Percentiles rank a stretch among this genome's conserved stretches.
phyloP scores from a whole-genome alignment of 495 filamentous ascomycete species.

The Margaritispora aquatica region DNA sequence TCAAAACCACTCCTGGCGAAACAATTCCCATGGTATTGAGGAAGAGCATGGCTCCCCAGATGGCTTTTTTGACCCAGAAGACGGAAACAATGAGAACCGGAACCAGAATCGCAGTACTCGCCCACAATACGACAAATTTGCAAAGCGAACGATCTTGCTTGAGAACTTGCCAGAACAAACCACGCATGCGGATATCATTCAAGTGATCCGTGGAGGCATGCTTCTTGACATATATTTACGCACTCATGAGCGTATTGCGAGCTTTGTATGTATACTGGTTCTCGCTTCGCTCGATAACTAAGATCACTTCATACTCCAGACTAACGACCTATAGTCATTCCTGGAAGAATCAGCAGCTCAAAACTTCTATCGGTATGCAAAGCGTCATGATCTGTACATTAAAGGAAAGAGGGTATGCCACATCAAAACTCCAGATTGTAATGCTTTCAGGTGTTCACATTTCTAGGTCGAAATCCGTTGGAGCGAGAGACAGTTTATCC shows the following conservation, averaged over 20 bases:
- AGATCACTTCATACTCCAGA: background rate
- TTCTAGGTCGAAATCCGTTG: conserved; percentile 62
- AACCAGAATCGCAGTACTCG: conserved; percentile 18
- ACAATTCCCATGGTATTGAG: conserved; percentile 11
- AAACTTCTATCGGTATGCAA: conserved; percentile 58
- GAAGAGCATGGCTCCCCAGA: conserved; percentile 24
- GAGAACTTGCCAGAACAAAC: conserved; percentile 56
- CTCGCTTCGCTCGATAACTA: background rate
- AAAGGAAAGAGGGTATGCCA: conserved; percentile 55
- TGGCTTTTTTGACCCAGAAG: conserved; percentile 28
- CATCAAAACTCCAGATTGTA: conserved; percentile 18
- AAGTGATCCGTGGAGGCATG: conserved; percentile 61
- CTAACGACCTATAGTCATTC: conserved; percentile 43
- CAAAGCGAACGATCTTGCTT: conserved; percentile 58
- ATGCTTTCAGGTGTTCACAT: conserved; percentile 13
- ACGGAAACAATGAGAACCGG: conserved; percentile 35
- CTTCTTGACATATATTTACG: conserved; percentile 65
- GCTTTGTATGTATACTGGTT: conserved; percentile 31
- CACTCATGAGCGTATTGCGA: conserved; percentile 53
- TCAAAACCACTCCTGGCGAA: conserved; percentile 13
- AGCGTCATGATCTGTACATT: conserved; percentile 62
- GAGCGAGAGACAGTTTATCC: conserved; percentile 67
- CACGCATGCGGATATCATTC: conserved; percentile 60
- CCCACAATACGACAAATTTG: conserved; percentile 31
- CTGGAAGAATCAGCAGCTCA: conserved; percentile 55